Percentiles rank a stretch among this genome's conserved stretches.
Conservation (phyloP, 2,329 filamentous ascomycete genomes). For the Fusarium verrucosum region DNA sequence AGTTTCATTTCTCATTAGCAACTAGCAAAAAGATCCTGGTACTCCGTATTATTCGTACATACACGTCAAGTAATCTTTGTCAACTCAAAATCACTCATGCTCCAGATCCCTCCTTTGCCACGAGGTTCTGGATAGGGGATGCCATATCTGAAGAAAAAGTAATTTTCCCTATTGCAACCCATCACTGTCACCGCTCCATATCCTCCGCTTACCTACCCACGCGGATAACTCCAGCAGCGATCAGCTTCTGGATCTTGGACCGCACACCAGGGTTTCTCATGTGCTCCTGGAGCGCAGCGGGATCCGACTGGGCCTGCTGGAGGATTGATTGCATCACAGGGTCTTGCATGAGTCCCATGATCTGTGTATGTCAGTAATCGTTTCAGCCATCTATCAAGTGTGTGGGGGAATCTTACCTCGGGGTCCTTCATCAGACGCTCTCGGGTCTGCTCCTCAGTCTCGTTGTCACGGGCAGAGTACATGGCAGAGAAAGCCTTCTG, state of each 20-base stretch:
- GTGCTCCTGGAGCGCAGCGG: conserved; percentile 92
- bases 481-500: conserved; percentile 92
- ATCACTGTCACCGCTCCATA: conserved; percentile 2
- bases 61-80: conserved; percentile 41
- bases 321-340: conserved; percentile 98
- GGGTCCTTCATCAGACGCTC: conserved; percentile 90
- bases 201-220: conserved; percentile 61
- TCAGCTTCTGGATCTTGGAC: conserved; percentile 92
- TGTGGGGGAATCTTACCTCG: conserved; percentile 69
- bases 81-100: conserved; percentile 37
- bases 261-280: conserved; percentile 91
- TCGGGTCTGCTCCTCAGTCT: conserved; percentile 95
- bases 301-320: conserved; percentile 94
- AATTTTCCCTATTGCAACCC: conserved; percentile 24
- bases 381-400: not conserved
- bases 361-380: conserved; percentile 58
- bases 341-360: conserved; percentile 91
- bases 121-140: conserved; percentile 27
- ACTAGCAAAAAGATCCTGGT: conserved; percentile 37
- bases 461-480: conserved; percentile 89
- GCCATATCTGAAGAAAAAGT: conserved; percentile 24
- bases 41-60: conserved; percentile 45
- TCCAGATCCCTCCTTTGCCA: conserved; percentile 18
- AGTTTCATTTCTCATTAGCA: conserved; percentile 46
- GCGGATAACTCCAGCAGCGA: conserved; percentile 91